Percentiles rank a stretch among this genome's conserved stretches.
Conservation (phyloP, 306 rosid species). For the Corylus avellana region DNA sequence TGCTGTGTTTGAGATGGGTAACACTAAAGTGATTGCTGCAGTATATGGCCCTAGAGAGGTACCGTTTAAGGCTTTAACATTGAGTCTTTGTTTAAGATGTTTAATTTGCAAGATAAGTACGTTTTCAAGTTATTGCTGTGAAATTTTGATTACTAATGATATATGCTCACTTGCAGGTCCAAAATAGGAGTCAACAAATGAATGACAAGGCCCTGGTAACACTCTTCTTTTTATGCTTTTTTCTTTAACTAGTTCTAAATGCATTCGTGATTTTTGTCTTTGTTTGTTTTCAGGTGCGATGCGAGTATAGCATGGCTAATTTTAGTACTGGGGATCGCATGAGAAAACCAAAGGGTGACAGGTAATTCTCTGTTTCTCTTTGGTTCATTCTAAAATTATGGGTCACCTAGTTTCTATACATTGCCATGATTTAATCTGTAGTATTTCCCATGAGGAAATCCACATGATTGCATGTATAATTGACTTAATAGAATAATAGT, state of each 20-base stretch:
- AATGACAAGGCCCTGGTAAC: constrained; percentile 73
- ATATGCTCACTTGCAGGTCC: constrained; percentile 52
- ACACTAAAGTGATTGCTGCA: constrained; percentile 89
- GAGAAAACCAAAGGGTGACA: constrained; percentile 91
- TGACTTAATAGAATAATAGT: neutral
- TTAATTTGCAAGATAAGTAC: neutral
- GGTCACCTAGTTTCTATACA: neutral
- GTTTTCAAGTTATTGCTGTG: neutral
- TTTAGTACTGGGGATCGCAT: constrained; percentile 92
- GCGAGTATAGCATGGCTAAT: constrained; percentile 93
- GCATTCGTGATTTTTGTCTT: constrained; percentile 5
- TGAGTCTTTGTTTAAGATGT: neutral
- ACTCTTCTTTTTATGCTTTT: neutral
- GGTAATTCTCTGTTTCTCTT: constrained; percentile 41
- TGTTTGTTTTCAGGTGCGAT: constrained; percentile 57
- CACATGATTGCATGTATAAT: neutral
- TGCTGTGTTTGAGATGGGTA: constrained; percentile 90
- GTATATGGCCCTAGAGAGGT: constrained; percentile 97
- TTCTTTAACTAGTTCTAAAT: constrained; percentile 5
- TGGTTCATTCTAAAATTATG: neutral
- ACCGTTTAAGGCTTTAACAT: neutral
- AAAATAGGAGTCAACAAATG: constrained; percentile 73
- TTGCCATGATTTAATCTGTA: neutral
- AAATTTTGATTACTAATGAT: neutral
- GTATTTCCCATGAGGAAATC: neutral